Percentiles rank a stretch among this genome's conserved stretches.
phyloP scores from a whole-genome alignment of 257 asterid genomes.

The Lantana camara region DNA sequence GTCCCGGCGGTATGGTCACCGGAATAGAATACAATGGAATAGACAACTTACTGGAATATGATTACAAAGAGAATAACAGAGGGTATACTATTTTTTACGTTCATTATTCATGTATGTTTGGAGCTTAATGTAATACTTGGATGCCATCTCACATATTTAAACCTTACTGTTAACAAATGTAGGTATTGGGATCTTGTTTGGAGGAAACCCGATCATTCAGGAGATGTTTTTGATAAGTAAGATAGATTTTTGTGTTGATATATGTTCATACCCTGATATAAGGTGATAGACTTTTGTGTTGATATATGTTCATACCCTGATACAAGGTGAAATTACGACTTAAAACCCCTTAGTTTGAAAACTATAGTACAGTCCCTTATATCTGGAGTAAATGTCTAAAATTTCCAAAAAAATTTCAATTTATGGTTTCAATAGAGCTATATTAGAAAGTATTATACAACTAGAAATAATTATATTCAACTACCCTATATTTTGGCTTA shows the following conservation, averaged over 20 bases:
- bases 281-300: too few species aligned
- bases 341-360: too few species aligned
- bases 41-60: conserved; percentile 55
- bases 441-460: too few species aligned
- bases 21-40: conserved; percentile 63
- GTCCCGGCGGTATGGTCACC: conserved; percentile 63
- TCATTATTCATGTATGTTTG: background rate
- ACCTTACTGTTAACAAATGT: background rate
- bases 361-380: too few species aligned
- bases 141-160: background rate
- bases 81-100: conserved; percentile 49
- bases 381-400: too few species aligned
- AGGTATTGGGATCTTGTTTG: conserved; percentile 93
- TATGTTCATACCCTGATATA: too few species aligned
- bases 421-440: too few species aligned
- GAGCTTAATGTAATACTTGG: background rate
- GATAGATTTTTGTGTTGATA: conserved; percentile 19
- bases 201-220: conserved; percentile 38
- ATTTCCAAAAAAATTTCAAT: too few species aligned
- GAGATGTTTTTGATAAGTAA: conserved; percentile 51
- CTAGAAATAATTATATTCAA: too few species aligned
- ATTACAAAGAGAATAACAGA: conserved; percentile 42
- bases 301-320: too few species aligned
- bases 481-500: too few species aligned
- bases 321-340: too few species aligned